Evolutionary conservation across 805 yeast genomes (phyloP).

Genomic region (Jamesozyma piceae): DNA sequence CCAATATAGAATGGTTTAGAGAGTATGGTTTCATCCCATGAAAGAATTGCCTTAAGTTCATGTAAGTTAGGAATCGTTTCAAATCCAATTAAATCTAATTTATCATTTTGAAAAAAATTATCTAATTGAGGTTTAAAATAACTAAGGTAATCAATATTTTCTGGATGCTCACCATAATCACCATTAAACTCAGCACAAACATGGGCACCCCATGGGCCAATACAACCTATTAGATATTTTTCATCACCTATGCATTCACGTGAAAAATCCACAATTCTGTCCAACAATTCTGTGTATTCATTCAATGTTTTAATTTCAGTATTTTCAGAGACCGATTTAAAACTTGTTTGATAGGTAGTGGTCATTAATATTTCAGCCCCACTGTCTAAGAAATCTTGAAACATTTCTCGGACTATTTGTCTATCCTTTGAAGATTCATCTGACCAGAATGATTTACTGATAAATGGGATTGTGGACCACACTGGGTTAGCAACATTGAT

Average conservation of each 20-base stretch:
- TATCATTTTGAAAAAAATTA: conserved; percentile 41
- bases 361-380: conserved; percentile 51
- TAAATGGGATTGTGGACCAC: conserved; percentile 53
- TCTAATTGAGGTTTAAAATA: conserved; percentile 31
- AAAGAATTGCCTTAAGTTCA: conserved; percentile 46
- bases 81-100: conserved; percentile 49
- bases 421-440: conserved; percentile 27
- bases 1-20: conserved; percentile 37
- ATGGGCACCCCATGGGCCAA: conserved; percentile 74
- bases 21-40: conserved; percentile 30
- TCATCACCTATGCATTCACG: conserved; percentile 18
- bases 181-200: conserved; percentile 68
- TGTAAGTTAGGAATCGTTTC: conserved; percentile 62
- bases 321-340: conserved; percentile 31
- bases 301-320: conserved; percentile 12
- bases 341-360: conserved; percentile 52
- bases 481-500: conserved; percentile 38
- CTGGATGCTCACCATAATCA: conserved; percentile 36
- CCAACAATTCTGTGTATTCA: conserved; percentile 17
- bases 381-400: conserved; percentile 39
- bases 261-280: conserved; percentile 15
- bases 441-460: conserved; percentile 23
- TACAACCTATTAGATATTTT: conserved; percentile 37
- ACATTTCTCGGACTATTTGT: conserved; percentile 37
- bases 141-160: conserved; percentile 24